Conservation (phyloP, 495 filamentous ascomycete genomes). For the Aspergillus affinis region DNA sequence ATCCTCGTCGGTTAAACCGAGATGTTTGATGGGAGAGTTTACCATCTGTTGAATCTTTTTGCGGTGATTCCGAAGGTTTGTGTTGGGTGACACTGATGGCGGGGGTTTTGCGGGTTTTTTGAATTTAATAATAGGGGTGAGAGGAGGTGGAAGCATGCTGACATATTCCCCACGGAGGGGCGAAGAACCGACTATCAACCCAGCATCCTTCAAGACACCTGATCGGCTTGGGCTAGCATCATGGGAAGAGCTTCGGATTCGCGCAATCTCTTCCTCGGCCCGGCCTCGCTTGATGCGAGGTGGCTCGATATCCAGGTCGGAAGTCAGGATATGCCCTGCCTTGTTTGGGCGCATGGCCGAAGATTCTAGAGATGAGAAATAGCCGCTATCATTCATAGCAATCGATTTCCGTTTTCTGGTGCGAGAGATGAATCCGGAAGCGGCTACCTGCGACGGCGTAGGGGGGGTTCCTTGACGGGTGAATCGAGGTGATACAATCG, state of each 20-base stretch:
- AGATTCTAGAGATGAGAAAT: slow-evolving; percentile 96
- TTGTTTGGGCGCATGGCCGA: slow-evolving; percentile 76
- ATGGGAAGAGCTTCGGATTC: slow-evolving; percentile 87
- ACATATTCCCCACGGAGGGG: slow-evolving; percentile 55
- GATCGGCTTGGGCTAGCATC: slow-evolving; percentile 79
- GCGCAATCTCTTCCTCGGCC: slow-evolving; percentile 93
- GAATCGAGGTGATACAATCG: slow-evolving; percentile 63
- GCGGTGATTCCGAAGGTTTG: slow-evolving; percentile 89
- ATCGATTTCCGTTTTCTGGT: slow-evolving; percentile 70
- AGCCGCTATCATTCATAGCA: slow-evolving; percentile 90
- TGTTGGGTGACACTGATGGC: slow-evolving; percentile 88
- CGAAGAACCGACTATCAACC: slow-evolving; percentile 55
- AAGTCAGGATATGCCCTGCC: slow-evolving; percentile 60
- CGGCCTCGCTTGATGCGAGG: slow-evolving; percentile 82
- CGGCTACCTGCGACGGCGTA: slow-evolving; percentile 54
- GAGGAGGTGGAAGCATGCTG: slow-evolving; percentile 69
- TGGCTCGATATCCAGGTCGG: slow-evolving; percentile 69
- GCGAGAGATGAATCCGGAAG: slow-evolving; percentile 52
- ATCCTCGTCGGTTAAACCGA: slow-evolving; percentile 62
- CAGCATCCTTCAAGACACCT: slow-evolving; percentile 41
- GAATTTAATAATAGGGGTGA: slow-evolving; percentile 86
- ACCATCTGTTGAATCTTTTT: slow-evolving; percentile 83
- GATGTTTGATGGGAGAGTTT: slow-evolving; percentile 77
- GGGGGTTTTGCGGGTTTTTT: slow-evolving; percentile 79
- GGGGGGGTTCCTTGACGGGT: slow-evolving; percentile 74